These are phyloP conservation scores for Stagonosporopsis chrysanthemi DNA, from an alignment of 2,329 filamentous ascomycete species.

Conservation along the genomic window DNA sequence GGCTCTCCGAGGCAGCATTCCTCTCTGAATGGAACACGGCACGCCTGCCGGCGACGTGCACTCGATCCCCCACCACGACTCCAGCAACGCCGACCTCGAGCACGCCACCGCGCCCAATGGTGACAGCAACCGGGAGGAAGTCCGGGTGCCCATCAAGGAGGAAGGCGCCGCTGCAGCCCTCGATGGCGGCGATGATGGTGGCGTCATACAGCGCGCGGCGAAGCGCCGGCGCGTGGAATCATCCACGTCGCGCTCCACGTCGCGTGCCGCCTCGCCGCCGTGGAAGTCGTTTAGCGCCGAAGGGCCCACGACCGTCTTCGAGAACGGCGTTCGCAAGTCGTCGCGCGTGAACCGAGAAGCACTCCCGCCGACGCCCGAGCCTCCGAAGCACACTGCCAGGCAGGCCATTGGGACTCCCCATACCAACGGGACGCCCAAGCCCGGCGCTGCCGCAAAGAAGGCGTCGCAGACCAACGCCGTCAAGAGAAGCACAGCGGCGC, in stretches of 20 bases:
- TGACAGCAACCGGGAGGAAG: slow-evolving; percentile 6
- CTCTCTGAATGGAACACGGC: slow-evolving; percentile 44
- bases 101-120: slow-evolving; percentile 20
- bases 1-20: slow-evolving; percentile 20
- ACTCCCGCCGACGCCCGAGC: slow-evolving; percentile 57
- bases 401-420: slow-evolving; percentile 36
- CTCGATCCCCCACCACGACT: slow-evolving; percentile 24
- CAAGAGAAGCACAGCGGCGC: slow-evolving; percentile 26
- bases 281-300: slow-evolving; percentile 90
- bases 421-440: slow-evolving; percentile 39
- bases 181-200: slow-evolving; percentile 33
- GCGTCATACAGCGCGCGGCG: slow-evolving; percentile 45
- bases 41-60: slow-evolving; percentile 41
- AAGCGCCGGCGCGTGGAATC: slow-evolving; percentile 68
- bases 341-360: slow-evolving; percentile 60
- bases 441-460: slow-evolving; percentile 30
- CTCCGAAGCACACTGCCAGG: slow-evolving; percentile 47
- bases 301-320: slow-evolving; percentile 84
- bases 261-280: slow-evolving; percentile 75
- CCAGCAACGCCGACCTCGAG: slow-evolving; percentile 28
- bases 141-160: slow-evolving; percentile 40
- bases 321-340: slow-evolving; percentile 68
- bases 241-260: slow-evolving; percentile 37
- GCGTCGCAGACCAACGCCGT: slow-evolving; percentile 21
- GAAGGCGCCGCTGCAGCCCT: slow-evolving; percentile 28